Conservation (phyloP, 495 filamentous ascomycete species). For the Hypomontagnella monticulosa region DNA sequence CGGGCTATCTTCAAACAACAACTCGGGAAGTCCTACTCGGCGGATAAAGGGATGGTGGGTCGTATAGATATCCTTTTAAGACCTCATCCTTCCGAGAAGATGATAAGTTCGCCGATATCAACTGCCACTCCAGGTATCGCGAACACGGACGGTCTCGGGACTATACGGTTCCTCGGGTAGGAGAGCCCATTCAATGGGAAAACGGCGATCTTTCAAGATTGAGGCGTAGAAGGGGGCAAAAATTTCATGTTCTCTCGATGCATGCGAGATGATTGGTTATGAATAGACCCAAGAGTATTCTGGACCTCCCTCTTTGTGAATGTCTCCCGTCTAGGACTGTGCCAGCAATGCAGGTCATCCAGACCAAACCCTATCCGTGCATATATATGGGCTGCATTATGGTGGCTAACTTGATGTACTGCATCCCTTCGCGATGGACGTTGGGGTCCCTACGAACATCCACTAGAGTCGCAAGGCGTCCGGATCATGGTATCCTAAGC, state of each 20-base stretch:
- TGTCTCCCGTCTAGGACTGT: constrained; percentile 20
- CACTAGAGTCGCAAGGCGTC: too few species aligned
- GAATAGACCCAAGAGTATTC: constrained; percentile 22
- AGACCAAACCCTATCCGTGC: constrained; percentile 28
- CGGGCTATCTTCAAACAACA: not conserved
- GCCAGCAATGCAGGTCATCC: constrained; percentile 37
- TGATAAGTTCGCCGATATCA: constrained; percentile 34
- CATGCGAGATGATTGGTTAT: constrained; percentile 38
- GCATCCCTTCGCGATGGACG: not conserved
- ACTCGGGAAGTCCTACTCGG: too few species aligned
- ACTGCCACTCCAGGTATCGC: constrained; percentile 24
- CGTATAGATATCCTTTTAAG: not conserved
- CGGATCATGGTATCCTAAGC: not conserved
- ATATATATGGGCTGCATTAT: constrained; percentile 16
- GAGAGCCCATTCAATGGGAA: constrained; percentile 12
- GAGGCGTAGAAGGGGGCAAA: constrained; percentile 31
- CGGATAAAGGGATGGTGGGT: not conserved
- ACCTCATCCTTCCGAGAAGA: constrained; percentile 11
- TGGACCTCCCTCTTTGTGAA: constrained; percentile 37
- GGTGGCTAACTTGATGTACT: not conserved
- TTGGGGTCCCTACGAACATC: too few species aligned
- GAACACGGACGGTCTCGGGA: constrained; percentile 27
- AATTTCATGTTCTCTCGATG: constrained; percentile 20
- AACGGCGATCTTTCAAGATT: constrained; percentile 34
- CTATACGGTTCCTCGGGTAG: constrained; percentile 28